Base-by-base conservation (phyloP, 495 filamentous ascomycete genomes). In the Neurospora africana region DNA sequence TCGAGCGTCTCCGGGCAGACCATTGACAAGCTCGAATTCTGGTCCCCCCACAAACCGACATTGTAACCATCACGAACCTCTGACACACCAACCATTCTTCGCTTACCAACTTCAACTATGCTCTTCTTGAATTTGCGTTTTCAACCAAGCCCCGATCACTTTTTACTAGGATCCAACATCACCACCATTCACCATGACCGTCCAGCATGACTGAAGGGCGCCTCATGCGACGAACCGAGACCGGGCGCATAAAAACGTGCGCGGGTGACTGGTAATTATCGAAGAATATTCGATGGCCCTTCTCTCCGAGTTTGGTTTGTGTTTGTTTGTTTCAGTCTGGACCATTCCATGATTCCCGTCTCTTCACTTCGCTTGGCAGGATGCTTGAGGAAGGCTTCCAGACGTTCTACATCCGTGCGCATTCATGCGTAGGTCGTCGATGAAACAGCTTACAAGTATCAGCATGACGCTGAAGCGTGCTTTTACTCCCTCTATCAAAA, bases 331-430 rank as follows among this genome's bases (percentile, higher is more conserved):
- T 61, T 65, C 65, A 36, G 43, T 37, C 68, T 53, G 39, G 73
- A 39, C 53, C 69, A 23, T 72, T 70, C 53, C 27, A 61, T 61
- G 27, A 61, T 17, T 30, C 27, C 53, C 72, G 21, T 37, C 38
- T 40, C 43, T 72, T 37, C 40, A 39, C 68, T 15, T 41, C 40
- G 70, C 72, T 73, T 72, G 72, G 75, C 70, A 68, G 36, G 21
- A 61, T 71, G n/a, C 43, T 73, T 73, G 41, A 23, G 74, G 75
- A 78, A 79, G 69, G 74, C 76, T 80, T 79, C 76, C 72, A 78
- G 72, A 79, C 69, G 77, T 79, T 78, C 79, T 72, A 75, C 65
- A 78, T 75, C 75, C 71, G 75, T 79, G 76, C 78, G 41, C 21
- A 70, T 79, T 80, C 43, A 79, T 80, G 78, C 79, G 74, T 15